phyloP scores from a whole-genome alignment of 2,329 filamentous ascomycete species.

The Ophiosphaerella narmari region DNA sequence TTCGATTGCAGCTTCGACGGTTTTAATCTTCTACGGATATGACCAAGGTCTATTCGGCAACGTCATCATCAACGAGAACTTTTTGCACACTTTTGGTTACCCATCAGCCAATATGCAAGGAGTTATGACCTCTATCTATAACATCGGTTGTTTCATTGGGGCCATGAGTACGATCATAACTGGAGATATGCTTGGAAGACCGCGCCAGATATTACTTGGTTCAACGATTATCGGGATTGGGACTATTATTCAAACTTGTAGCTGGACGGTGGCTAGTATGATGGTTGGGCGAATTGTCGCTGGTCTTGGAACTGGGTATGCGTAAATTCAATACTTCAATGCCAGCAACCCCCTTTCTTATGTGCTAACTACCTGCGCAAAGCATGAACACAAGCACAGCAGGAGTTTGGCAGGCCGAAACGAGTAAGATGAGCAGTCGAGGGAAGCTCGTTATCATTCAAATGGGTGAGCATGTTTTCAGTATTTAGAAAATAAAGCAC shows the following conservation, averaged over 20 bases:
- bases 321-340: too few species aligned
- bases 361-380: too few species aligned
- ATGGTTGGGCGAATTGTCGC: conserved; percentile 50
- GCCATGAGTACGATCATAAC: conserved; percentile 51
- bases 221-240: conserved; percentile 48
- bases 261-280: conserved; percentile 45
- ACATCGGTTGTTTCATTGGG: conserved; percentile 52
- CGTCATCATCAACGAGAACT: conserved; percentile 40
- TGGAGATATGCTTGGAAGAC: conserved; percentile 64
- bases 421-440: conserved; percentile 52
- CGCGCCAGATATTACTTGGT: conserved; percentile 62
- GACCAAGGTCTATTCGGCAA: conserved; percentile 44
- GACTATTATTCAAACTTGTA: conserved; percentile 45
- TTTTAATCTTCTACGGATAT: conserved; percentile 56
- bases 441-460: conserved; percentile 55
- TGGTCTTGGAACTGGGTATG: conserved; percentile 45
- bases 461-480: conserved; percentile 32
- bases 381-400: conserved; percentile 58
- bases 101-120: conserved; percentile 43
- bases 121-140: conserved; percentile 49
- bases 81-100: conserved; percentile 34
- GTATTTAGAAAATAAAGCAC: background rate
- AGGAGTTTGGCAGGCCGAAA: conserved; percentile 55
- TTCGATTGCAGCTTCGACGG: conserved; percentile 55
- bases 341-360: too few species aligned